These are phyloP conservation scores for Solanum corneliomulleri DNA, from an alignment of 257 asterid species.

Conservation along the genomic window DNA sequence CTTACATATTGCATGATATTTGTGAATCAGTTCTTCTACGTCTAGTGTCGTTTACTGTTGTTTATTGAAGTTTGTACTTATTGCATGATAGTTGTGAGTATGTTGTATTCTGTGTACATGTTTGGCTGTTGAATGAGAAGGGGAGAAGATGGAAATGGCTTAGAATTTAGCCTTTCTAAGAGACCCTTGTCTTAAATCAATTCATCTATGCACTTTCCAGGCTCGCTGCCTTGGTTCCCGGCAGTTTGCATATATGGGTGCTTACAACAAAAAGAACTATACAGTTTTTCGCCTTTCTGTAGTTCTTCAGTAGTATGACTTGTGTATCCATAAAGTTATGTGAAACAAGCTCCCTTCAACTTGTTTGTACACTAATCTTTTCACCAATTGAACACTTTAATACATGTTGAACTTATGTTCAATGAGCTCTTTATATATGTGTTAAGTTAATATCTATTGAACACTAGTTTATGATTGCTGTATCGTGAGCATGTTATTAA, in stretches of 20 bases:
- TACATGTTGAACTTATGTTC: neutral
- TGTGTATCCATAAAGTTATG: neutral
- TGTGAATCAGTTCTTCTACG: neutral
- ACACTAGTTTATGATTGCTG: neutral
- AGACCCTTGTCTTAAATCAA: conserved; percentile 15
- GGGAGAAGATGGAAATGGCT: neutral
- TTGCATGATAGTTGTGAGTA: neutral
- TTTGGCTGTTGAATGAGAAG: neutral
- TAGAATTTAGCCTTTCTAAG: neutral
- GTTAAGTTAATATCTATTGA: neutral
- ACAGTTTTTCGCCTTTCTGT: neutral
- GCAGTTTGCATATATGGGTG: conserved; percentile 6
- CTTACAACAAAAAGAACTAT: neutral
- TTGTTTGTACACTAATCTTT: neutral
- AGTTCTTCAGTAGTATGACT: neutral
- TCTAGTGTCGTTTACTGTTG: neutral
- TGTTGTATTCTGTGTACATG: neutral
- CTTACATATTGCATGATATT: neutral
- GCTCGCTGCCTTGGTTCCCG: neutral
- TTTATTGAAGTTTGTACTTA: neutral
- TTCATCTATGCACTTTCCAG: conserved; percentile 4
- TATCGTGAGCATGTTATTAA: neutral
- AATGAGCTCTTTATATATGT: neutral
- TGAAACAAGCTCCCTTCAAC: neutral
- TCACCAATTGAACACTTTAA: neutral